Evolutionary conservation across 169 alveolate species (phyloP).

Genomic region (Cryptosporidium sp.): DNA sequence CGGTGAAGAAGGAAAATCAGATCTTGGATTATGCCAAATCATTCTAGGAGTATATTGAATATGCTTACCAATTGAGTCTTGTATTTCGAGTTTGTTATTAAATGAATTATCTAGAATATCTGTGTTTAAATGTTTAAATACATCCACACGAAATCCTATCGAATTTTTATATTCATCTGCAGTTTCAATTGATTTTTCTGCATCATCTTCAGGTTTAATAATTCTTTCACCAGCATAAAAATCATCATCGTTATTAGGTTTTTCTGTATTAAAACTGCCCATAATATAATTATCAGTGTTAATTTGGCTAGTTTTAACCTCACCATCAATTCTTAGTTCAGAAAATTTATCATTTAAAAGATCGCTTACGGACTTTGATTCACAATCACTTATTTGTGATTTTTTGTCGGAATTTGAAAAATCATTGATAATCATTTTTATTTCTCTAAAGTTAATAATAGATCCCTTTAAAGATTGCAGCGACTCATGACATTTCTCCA

Average conservation of each 20-base stretch:
- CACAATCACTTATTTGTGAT: neutral
- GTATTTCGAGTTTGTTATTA: slow-evolving; percentile 12
- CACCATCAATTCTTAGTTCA: neutral
- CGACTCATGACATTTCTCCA: slow-evolving; percentile 3
- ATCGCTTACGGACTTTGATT: neutral
- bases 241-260: neutral
- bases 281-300: neutral
- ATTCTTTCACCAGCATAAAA: neutral
- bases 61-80: slow-evolving; percentile 64
- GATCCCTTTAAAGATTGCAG: slow-evolving; percentile 11
- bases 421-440: neutral
- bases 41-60: slow-evolving; percentile 71
- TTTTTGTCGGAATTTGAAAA: neutral
- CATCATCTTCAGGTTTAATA: neutral
- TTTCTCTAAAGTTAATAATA: neutral
- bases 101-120: slow-evolving; percentile 35
- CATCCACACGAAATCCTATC: slow-evolving; percentile 19
- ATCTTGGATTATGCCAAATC: slow-evolving; percentile 72
- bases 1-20: slow-evolving; percentile 66
- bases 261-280: neutral
- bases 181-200: neutral
- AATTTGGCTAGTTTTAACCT: slow-evolving; percentile 1
- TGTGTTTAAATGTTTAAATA: slow-evolving; percentile 29
- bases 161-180: slow-evolving; percentile 6
- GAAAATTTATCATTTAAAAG: slow-evolving; percentile 15